These are phyloP conservation scores for Dryas alaskensis DNA, from an alignment of 306 rosid genomes.

Conservation along the genomic window DNA sequence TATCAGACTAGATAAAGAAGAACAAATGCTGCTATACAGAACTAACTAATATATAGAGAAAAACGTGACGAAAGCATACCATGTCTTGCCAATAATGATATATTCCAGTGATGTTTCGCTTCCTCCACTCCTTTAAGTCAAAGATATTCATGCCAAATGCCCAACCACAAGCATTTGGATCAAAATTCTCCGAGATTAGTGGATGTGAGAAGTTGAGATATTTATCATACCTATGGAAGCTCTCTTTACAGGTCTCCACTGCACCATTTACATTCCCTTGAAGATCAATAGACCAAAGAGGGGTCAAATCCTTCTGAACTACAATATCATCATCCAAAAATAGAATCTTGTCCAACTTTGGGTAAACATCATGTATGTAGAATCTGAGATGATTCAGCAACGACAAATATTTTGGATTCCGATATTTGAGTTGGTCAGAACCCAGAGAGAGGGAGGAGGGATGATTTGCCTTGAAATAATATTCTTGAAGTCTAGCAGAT, in stretches of 20 bases:
- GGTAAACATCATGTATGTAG: slow-evolving; percentile 92
- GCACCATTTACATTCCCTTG: slow-evolving; percentile 96
- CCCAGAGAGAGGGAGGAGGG: slow-evolving; percentile 87
- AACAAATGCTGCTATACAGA: neutral
- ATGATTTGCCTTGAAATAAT: slow-evolving; percentile 87
- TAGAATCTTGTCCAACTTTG: slow-evolving; percentile 83
- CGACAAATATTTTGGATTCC: slow-evolving; percentile 93
- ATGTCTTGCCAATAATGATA: slow-evolving; percentile 94
- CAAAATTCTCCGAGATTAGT: slow-evolving; percentile 70
- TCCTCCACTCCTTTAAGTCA: slow-evolving; percentile 96
- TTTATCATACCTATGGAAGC: slow-evolving; percentile 97
- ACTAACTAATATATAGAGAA: neutral
- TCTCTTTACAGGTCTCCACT: slow-evolving; percentile 98
- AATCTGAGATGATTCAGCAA: slow-evolving; percentile 94
- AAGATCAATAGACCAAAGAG: slow-evolving; percentile 86
- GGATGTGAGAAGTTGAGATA: slow-evolving; percentile 93
- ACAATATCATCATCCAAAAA: slow-evolving; percentile 97
- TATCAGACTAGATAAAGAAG: neutral
- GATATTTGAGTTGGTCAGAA: slow-evolving; percentile 79
- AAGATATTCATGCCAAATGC: slow-evolving; percentile 96
- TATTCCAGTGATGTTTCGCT: slow-evolving; percentile 78
- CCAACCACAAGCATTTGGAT: slow-evolving; percentile 98
- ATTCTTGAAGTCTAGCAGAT: slow-evolving; percentile 87
- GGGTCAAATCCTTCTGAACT: slow-evolving; percentile 89
- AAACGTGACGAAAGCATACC: slow-evolving; percentile 47